Percentiles rank a stretch among this genome's conserved stretches.
Evolutionary conservation across 2,329 filamentous ascomycete species (phyloP).

Genomic region (Claviceps arundinis): DNA sequence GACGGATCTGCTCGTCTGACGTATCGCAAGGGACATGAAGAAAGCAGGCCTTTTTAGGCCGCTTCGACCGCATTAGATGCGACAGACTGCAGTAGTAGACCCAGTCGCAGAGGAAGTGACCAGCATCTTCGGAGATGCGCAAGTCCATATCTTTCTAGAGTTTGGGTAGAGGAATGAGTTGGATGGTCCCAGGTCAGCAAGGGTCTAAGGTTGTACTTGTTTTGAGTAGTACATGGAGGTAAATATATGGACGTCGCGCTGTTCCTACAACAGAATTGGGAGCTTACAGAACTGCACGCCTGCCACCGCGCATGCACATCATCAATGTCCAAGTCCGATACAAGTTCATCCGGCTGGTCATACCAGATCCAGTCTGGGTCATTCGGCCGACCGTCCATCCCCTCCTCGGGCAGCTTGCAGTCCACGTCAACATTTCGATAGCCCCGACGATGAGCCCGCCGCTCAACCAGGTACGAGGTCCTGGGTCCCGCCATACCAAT

Average conservation of each 20-base stretch:
- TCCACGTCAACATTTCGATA: conserved; percentile 63
- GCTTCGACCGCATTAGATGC: conserved; percentile 33
- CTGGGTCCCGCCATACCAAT: conserved; percentile 64
- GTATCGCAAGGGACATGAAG: conserved; percentile 56
- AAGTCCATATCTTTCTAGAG: conserved; percentile 28
- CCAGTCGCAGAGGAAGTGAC: conserved; percentile 65
- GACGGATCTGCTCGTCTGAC: conserved; percentile 31
- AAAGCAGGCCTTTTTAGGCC: conserved; percentile 46
- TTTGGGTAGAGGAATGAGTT: background rate
- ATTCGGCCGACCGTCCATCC: conserved; percentile 30
- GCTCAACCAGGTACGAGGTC: conserved; percentile 57
- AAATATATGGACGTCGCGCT: too few relatives aligned
- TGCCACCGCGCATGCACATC: conserved; percentile 45
- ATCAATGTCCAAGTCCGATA: conserved; percentile 43
- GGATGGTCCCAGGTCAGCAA: background rate
- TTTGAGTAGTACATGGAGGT: too few relatives aligned
- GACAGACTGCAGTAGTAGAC: conserved; percentile 61
- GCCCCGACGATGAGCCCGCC: conserved; percentile 54
- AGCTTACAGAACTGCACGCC: conserved; percentile 33
- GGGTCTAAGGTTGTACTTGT: background rate
- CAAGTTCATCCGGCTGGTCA: conserved; percentile 39
- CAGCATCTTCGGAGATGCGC: conserved; percentile 55
- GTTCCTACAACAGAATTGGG: background rate
- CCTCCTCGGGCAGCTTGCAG: conserved; percentile 41
- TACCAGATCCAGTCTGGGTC: conserved; percentile 40